phyloP scores from a whole-genome alignment of 345 rosid species.

The Euphorbia peplus region DNA sequence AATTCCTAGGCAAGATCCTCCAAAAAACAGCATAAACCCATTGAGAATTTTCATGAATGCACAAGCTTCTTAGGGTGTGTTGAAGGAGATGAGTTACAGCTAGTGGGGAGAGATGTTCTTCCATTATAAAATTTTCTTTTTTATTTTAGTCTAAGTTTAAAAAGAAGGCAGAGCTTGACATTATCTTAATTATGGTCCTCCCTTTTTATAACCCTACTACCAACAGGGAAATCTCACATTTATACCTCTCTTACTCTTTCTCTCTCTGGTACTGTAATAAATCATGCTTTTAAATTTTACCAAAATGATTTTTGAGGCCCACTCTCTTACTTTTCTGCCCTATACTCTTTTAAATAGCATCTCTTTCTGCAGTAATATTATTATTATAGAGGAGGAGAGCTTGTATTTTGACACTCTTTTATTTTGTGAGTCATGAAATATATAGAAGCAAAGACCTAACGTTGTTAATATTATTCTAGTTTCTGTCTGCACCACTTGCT shows the following conservation, averaged over 20 bases:
- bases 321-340: slow-evolving; percentile 21
- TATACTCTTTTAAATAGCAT: slow-evolving; percentile 12
- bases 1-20: slow-evolving; percentile 98
- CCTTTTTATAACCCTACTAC: slow-evolving; percentile 58
- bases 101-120: slow-evolving; percentile 76
- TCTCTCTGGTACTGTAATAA: slow-evolving; percentile 15
- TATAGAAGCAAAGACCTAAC: slow-evolving; percentile 26
- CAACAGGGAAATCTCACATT: slow-evolving; percentile 29
- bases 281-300: slow-evolving; percentile 30
- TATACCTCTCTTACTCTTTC: slow-evolving; percentile 18
- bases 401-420: slow-evolving; percentile 13
- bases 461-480: slow-evolving; percentile 11
- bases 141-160: slow-evolving; percentile 30
- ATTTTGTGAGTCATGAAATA: slow-evolving; percentile 8
- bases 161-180: slow-evolving; percentile 47
- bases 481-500: slow-evolving; percentile 17
- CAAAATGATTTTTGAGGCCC: slow-evolving; percentile 43
- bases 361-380: no score
- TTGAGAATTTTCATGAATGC: slow-evolving; percentile 79
- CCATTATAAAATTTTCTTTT: slow-evolving; percentile 42
- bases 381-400: no score
- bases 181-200: no score
- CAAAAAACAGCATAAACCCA: slow-evolving; percentile 99
- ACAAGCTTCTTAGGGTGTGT: slow-evolving; percentile 87
- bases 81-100: slow-evolving; percentile 97